phyloP scores from a whole-genome alignment of 2,329 filamentous ascomycete species.

The Capronia epimyces region DNA sequence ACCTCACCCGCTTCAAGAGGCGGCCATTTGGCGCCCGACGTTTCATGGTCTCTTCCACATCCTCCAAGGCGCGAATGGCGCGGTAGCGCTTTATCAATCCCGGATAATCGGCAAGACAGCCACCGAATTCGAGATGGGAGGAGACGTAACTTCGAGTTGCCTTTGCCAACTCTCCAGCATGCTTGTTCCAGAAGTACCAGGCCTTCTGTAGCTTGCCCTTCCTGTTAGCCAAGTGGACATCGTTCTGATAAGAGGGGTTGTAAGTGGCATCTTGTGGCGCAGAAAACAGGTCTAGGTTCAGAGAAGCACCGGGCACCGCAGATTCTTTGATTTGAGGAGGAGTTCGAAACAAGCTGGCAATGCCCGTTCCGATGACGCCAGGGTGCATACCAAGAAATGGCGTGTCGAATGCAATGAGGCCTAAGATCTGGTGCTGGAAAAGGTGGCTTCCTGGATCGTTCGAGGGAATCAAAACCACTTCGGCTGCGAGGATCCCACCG shows the following conservation, averaged over 20 bases:
- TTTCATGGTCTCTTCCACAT: constrained; percentile 54
- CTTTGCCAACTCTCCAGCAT: constrained; percentile 63
- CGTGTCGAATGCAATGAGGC: constrained; percentile 75
- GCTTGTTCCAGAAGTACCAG: constrained; percentile 74
- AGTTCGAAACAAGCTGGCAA: constrained; percentile 67
- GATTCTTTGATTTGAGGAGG: constrained; percentile 33
- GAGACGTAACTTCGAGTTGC: constrained; percentile 69
- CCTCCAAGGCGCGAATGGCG: constrained; percentile 64
- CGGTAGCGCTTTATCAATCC: constrained; percentile 66
- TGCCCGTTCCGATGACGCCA: constrained; percentile 74
- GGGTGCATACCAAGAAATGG: constrained; percentile 86
- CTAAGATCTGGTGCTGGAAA: constrained; percentile 70
- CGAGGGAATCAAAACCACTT: constrained; percentile 61
- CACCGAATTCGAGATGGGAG: constrained; percentile 78
- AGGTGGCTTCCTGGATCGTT: constrained; percentile 29
- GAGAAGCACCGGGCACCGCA: constrained; percentile 2
- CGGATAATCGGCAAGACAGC: constrained; percentile 70
- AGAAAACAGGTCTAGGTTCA: constrained; percentile 17
- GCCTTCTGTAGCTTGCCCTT: constrained; percentile 59
- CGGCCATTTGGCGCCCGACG: constrained; percentile 32
- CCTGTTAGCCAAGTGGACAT: constrained; percentile 62
- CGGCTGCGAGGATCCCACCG: constrained; percentile 76
- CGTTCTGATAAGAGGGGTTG: constrained; percentile 71
- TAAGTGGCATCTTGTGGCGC: constrained; percentile 53
- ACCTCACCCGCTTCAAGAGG: constrained; percentile 54